Base-by-base conservation (phyloP, 2,329 filamentous ascomycete genomes). In the Phaeoacremonium minimum region DNA sequence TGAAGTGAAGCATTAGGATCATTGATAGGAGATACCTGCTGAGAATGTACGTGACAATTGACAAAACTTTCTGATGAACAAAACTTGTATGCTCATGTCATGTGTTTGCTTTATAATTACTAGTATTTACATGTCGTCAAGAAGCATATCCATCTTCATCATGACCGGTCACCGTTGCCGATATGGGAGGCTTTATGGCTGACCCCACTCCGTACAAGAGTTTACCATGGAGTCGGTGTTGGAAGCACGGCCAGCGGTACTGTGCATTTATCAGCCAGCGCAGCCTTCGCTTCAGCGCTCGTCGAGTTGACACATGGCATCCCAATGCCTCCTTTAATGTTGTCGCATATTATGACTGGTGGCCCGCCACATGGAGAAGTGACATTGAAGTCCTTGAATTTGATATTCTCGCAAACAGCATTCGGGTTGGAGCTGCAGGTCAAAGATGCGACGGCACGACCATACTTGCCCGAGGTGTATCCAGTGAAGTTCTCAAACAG, bases 401-500 rank as follows among this genome's bases (percentile, higher is more conserved):
- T 61, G 45, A 81, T 77, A 33, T 71, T 69, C 33, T 64, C 63
- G 48, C 77, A 82, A 5, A 77, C 67, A 0, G 75, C 73, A 29
- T 71, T 48, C 16, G 61, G 55, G 42, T 56, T 75, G 1, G 71
- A 69, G 13, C 70, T 75, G 50, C 77, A 80, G 1, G 68, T 71
- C 40, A 81, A 52, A 31, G 69, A 65, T 0, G 69, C 77, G 2
- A 80, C 71, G 3, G 70, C 69, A 15, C 64, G 65, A 2, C 74
- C 74, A 33, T 76, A 64, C 44, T 71, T 70, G 0, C 77, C 76
- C 13, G 71, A 77, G 3, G 69, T 75, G 15, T 68, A 69, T 1
- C 77, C 77, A 0, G 66, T 64, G 41, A 81, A 69, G 47, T 80
- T 80, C 47, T 77, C 63, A 42, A 81, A 81, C 1, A 58, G 60